These are phyloP conservation scores for Pyricularia grisea DNA, from an alignment of 2,329 filamentous ascomycete species.

Conservation along the genomic window DNA sequence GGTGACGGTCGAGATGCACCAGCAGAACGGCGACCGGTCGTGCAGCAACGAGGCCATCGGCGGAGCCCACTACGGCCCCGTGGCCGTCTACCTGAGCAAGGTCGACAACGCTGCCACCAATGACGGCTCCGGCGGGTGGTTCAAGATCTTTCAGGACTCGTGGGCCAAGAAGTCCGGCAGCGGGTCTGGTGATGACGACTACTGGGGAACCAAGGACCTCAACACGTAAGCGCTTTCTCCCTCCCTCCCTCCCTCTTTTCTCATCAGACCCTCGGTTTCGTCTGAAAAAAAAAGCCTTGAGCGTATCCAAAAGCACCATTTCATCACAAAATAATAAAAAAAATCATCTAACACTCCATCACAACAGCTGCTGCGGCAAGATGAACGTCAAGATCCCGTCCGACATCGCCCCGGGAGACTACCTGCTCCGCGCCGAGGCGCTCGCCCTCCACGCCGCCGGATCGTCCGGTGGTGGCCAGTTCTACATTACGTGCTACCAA, in stretches of 20 bases:
- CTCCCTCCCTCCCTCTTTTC: not conserved
- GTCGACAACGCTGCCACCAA: constrained; percentile 31
- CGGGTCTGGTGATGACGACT: constrained; percentile 23
- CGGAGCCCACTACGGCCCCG: constrained; percentile 36
- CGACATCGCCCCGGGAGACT: constrained; percentile 16
- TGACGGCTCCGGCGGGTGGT: constrained; percentile 29
- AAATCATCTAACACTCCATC: not conserved
- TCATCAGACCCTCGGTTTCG: not conserved
- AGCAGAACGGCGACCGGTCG: constrained; percentile 26
- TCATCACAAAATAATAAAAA: not conserved
- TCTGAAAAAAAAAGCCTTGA: not conserved
- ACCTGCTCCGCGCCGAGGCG: constrained; percentile 32
- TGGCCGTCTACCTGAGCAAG: constrained; percentile 33
- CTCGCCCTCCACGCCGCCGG: constrained; percentile 32
- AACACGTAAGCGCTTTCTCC: not conserved
- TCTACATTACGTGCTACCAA: constrained; percentile 22
- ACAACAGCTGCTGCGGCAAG: constrained; percentile 21
- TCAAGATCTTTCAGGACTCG: constrained; percentile 35
- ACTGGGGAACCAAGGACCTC: constrained; percentile 25
- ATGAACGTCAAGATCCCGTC: constrained; percentile 20
- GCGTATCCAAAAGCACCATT: not conserved
- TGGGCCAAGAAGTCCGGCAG: constrained; percentile 19
- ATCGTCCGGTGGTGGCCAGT: constrained; percentile 15
- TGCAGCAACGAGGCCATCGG: constrained; percentile 36
- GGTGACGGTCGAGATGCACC: constrained; percentile 44